These are phyloP conservation scores for Lactarius trivialis DNA, from an alignment of 768 basidiomycete species.

Conservation along the genomic window DNA sequence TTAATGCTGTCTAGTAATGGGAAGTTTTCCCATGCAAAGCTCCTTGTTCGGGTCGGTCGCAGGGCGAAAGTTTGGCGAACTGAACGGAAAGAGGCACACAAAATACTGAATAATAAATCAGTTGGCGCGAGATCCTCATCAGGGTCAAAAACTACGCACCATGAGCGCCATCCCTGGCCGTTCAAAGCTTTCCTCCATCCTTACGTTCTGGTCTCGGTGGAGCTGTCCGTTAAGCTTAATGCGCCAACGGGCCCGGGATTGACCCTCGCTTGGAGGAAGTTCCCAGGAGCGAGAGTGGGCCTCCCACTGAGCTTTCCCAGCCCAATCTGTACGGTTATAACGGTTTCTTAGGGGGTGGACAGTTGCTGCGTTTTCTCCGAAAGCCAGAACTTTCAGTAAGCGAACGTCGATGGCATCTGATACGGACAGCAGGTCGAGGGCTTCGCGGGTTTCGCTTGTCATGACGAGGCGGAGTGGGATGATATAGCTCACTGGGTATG, in stretches of 20 bases:
- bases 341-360: not conserved
- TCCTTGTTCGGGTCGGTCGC: not conserved
- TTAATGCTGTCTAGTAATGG: not conserved
- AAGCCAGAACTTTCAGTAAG: constrained; percentile 12
- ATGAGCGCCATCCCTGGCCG: not conserved
- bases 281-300: not conserved
- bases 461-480: constrained; percentile 14
- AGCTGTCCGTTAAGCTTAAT: constrained; percentile 8
- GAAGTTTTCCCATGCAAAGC: constrained; percentile 8
- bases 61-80: not conserved
- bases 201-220: not conserved
- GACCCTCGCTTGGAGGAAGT: not conserved
- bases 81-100: constrained; percentile 8
- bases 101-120: constrained; percentile 6
- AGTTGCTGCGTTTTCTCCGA: constrained; percentile 8
- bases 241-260: constrained; percentile 5
- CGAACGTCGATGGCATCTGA: constrained; percentile 12
- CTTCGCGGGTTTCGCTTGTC: constrained; percentile 2
- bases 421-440: constrained; percentile 8
- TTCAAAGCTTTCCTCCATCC: constrained; percentile 9
- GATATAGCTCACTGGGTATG: not conserved
- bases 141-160: constrained; percentile 3
- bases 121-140: not conserved
- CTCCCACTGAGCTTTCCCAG: constrained; percentile 11
- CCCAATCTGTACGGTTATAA: constrained; percentile 4